Conservation (phyloP, 441 rosid species). For the Flueggea neowawraea region DNA sequence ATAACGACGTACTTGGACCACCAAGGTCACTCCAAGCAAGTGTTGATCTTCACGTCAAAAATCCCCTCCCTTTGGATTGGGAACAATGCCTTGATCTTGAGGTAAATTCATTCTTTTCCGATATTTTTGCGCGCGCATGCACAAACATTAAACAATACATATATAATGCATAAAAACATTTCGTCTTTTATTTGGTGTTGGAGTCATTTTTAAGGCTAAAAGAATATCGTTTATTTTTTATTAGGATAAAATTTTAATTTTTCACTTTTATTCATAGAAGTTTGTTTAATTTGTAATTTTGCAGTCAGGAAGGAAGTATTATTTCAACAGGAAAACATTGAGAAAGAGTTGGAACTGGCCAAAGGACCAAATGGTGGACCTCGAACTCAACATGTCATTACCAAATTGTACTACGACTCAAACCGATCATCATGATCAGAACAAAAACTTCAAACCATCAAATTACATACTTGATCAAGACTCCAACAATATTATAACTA, state of each 20-base stretch:
- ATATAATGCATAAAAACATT: no score
- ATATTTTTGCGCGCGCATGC: no score
- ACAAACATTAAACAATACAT: no score
- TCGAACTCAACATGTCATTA: conserved; percentile 41
- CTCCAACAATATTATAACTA: no score
- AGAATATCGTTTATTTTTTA: no score
- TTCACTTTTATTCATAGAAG: no score
- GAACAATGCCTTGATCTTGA: conserved; percentile 56
- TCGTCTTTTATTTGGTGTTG: no score
- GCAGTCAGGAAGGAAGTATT: conserved; percentile 54
- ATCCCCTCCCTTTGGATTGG: conserved; percentile 46
- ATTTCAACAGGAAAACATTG: conserved; percentile 40
- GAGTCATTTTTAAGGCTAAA: no score
- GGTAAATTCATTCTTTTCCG: conserved; percentile 11
- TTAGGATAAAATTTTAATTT: no score
- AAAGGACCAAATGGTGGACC: conserved; percentile 38
- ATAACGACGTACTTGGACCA: not conserved
- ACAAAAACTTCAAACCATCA: not conserved
- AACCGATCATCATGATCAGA: not conserved
- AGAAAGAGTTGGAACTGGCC: conserved; percentile 45
- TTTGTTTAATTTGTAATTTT: not conserved
- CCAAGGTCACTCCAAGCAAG: conserved; percentile 17
- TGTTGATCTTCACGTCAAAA: conserved; percentile 38
- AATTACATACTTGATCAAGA: conserved; percentile 4
- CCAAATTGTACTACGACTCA: not conserved